These are phyloP conservation scores for Chamaecyparis obtusa DNA, from an alignment of 75 land plant species.

Conservation along the genomic window DNA sequence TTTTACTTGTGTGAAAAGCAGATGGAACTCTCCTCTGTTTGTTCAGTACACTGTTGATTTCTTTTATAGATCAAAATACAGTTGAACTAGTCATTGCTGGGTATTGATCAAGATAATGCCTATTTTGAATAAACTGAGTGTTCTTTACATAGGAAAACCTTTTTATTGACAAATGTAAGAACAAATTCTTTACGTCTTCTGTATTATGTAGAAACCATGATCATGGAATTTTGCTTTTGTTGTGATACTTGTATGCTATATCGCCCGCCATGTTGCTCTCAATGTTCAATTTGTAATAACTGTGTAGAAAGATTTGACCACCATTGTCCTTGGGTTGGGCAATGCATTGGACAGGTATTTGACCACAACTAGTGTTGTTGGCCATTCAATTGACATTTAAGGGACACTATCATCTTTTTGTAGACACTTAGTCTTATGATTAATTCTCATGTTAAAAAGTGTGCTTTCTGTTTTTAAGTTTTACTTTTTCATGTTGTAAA, in stretches of 20 bases:
- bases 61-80: background rate
- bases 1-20: background rate
- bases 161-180: background rate
- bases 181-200: background rate
- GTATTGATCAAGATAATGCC: background rate
- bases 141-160: background rate
- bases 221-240: background rate
- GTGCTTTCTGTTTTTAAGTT: background rate
- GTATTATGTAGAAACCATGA: background rate
- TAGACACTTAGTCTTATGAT: background rate
- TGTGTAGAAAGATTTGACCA: slow-evolving; percentile 74
- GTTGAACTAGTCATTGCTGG: background rate
- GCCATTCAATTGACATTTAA: background rate
- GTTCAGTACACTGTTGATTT: background rate
- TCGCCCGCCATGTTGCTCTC: slow-evolving; percentile 76
- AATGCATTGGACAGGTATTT: slow-evolving; percentile 65
- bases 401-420: background rate
- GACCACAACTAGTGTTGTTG: background rate
- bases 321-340: slow-evolving; percentile 85
- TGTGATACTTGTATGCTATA: slow-evolving; percentile 33
- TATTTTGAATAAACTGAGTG: background rate
- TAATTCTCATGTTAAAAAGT: background rate
- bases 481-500: background rate
- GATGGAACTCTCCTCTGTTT: background rate
- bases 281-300: slow-evolving; percentile 74